Evolutionary conservation across 768 basidiomycete genomes (phyloP).

Genomic region (Psilocybe cyanescens): DNA sequence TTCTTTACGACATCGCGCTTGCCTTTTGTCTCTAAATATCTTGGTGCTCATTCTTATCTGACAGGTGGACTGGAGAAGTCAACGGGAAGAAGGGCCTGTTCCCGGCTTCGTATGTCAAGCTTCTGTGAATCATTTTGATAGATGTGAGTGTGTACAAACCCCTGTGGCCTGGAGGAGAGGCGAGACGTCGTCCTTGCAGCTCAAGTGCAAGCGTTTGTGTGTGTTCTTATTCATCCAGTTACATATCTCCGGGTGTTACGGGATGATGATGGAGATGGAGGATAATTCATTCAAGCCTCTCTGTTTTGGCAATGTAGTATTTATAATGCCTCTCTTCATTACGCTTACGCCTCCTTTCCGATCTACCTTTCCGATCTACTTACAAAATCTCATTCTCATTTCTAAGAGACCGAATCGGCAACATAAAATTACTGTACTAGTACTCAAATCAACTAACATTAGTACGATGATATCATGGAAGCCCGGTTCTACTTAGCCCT

Average conservation of each 20-base stretch:
- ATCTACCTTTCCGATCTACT: not conserved
- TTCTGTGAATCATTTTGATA: constrained; percentile 14
- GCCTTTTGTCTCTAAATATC: constrained; percentile 8
- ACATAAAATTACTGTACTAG: not conserved
- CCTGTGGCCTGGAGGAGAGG: not conserved
- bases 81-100: constrained; percentile 63
- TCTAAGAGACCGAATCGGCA: not conserved
- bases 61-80: constrained; percentile 71
- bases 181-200: not conserved
- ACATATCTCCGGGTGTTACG: not conserved
- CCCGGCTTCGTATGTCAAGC: constrained; percentile 70
- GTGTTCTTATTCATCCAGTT: not conserved
- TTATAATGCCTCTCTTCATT: not conserved
- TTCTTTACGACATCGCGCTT: constrained; percentile 12
- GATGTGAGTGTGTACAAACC: not conserved
- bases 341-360: not conserved
- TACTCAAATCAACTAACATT: not conserved
- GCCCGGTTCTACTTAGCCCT: too few species aligned
- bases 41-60: constrained; percentile 13
- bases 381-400: not conserved
- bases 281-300: not conserved
- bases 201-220: not conserved
- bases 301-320: not conserved
- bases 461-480: not conserved
- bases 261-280: not conserved